Percentiles rank a stretch among this genome's conserved stretches.
Evolutionary conservation across 352 stramenopile genomes (phyloP).

Genomic region (Peronospora destructor): DNA sequence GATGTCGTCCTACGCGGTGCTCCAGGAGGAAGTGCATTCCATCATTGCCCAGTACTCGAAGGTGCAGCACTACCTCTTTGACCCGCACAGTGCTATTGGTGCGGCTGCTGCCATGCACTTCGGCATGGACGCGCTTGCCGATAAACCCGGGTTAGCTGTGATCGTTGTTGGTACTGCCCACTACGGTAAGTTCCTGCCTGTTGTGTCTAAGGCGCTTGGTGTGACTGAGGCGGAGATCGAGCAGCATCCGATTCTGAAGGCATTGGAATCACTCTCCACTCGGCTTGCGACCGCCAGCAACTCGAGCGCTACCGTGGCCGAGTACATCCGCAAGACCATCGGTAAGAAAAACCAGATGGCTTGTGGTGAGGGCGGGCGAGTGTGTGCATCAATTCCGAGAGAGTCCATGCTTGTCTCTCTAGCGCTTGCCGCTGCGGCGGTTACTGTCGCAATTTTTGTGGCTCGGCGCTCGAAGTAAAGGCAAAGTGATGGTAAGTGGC

Average conservation of each 20-base stretch:
- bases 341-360: constrained; percentile 24
- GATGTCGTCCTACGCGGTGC: constrained; percentile 90
- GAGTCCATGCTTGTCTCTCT: constrained; percentile 28
- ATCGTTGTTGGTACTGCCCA: constrained; percentile 96
- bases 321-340: constrained; percentile 46
- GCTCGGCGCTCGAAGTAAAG: constrained; percentile 37
- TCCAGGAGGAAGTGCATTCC: constrained; percentile 79
- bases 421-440: constrained; percentile 33
- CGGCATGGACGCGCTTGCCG: constrained; percentile 51
- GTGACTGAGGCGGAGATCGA: constrained; percentile 50
- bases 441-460: constrained; percentile 32
- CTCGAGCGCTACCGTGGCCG: constrained; percentile 45
- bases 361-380: constrained; percentile 8
- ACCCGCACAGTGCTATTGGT: constrained; percentile 95
- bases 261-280: constrained; percentile 63
- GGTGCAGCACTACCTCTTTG: constrained; percentile 92
- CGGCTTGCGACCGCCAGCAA: constrained; percentile 59
- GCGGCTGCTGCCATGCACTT: constrained; percentile 86
- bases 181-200: constrained; percentile 96
- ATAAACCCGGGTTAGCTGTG: constrained; percentile 56
- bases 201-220: constrained; percentile 86
- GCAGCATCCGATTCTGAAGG: constrained; percentile 74
- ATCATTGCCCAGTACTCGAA: constrained; percentile 91
- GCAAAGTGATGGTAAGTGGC: neutral
- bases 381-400: constrained; percentile 14